phyloP scores from a whole-genome alignment of 2,329 filamentous ascomycete genomes.

The Thyridium curvatum region DNA sequence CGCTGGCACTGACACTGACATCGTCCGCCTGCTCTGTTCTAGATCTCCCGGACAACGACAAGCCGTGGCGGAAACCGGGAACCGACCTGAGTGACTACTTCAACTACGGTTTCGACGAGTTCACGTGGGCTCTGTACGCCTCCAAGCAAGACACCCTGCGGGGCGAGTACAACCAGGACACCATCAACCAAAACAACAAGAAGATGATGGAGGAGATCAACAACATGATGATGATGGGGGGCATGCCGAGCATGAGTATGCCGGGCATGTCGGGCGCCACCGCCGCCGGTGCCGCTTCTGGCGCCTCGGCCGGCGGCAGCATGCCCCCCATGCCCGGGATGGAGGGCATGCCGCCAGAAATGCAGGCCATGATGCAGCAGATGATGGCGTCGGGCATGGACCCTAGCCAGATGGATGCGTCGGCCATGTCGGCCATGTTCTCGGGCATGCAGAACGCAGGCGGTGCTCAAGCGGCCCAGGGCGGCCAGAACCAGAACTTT shows the following conservation, averaged over 20 bases:
- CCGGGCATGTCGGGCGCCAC: constrained; percentile 23
- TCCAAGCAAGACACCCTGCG: constrained; percentile 78
- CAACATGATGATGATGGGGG: constrained; percentile 61
- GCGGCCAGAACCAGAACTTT: constrained; percentile 45
- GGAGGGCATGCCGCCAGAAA: constrained; percentile 60
- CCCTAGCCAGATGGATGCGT: constrained; percentile 59
- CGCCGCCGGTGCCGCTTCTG: constrained; percentile 13
- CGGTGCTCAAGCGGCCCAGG: constrained; percentile 31
- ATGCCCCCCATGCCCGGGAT: constrained; percentile 48
- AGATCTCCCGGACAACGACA: constrained; percentile 74
- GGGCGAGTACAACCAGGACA: constrained; percentile 65
- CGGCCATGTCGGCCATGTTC: constrained; percentile 53
- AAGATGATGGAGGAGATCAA: constrained; percentile 72
- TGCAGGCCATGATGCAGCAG: constrained; percentile 65
- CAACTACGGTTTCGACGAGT: constrained; percentile 98
- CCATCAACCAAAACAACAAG: constrained; percentile 59
- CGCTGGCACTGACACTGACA: constrained; percentile 6
- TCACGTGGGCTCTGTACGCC: constrained; percentile 93
- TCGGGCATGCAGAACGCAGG: constrained; percentile 43
- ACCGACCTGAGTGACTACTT: constrained; percentile 96
- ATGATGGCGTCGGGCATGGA: constrained; percentile 63
- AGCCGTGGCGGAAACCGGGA: constrained; percentile 91
- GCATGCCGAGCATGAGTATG: constrained; percentile 32
- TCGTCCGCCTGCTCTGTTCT: neutral
- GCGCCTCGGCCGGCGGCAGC: constrained; percentile 15